phyloP scores from a whole-genome alignment of 345 rosid species.

The Eucalyptus regnans region DNA sequence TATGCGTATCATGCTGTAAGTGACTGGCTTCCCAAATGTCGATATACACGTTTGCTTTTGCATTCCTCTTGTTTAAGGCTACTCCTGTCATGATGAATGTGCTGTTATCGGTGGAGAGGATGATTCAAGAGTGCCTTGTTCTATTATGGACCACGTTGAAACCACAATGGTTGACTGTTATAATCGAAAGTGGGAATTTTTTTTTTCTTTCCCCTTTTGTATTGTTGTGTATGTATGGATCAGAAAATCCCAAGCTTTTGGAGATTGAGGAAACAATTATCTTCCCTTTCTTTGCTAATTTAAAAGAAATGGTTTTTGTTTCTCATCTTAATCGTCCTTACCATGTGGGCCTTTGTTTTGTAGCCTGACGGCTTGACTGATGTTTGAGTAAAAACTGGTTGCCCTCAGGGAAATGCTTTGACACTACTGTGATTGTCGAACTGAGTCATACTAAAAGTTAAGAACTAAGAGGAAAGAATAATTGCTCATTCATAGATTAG shows the following conservation, averaged over 20 bases:
- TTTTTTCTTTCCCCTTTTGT: background rate
- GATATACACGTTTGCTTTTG: background rate
- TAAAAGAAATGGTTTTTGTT: background rate
- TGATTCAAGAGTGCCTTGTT: background rate
- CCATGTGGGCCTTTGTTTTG: background rate
- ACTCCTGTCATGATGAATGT: background rate
- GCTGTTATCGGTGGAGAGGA: background rate
- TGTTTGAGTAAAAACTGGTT: background rate
- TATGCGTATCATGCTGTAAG: slow-evolving; percentile 88
- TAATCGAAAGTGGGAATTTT: background rate
- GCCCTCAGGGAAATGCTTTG: background rate
- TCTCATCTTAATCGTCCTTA: background rate
- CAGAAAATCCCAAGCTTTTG: background rate
- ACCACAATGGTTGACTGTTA: background rate
- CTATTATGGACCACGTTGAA: background rate
- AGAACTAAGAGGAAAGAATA: background rate
- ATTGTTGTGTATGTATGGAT: background rate
- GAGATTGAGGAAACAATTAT: background rate
- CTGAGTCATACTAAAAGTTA: background rate
- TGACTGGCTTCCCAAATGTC: background rate
- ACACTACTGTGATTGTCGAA: background rate
- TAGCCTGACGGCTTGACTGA: background rate
- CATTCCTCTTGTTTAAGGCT: background rate
- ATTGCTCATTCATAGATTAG: background rate
- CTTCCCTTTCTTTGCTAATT: background rate